These are phyloP conservation scores for Penicillium expansum DNA, from an alignment of 2,329 filamentous ascomycete genomes.

Conservation along the genomic window DNA sequence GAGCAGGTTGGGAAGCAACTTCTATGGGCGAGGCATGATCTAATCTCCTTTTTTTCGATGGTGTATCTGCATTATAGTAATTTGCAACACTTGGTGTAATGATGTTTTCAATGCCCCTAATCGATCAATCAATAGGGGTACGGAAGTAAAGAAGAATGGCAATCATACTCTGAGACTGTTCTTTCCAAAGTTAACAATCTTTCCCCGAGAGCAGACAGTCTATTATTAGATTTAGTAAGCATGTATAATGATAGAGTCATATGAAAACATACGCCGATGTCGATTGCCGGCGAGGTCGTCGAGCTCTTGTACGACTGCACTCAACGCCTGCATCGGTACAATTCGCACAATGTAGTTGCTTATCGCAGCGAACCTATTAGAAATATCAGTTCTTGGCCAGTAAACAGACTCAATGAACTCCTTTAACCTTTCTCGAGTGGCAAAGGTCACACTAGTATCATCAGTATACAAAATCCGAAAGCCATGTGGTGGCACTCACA, in stretches of 20 bases:
- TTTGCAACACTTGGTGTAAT: not conserved
- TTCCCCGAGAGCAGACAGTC: slow-evolving; percentile 14
- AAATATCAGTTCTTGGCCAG: not conserved
- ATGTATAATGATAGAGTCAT: not conserved
- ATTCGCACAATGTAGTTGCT: slow-evolving; percentile 23
- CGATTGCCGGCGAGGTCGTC: slow-evolving; percentile 12
- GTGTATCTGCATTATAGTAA: not conserved
- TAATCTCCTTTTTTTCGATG: slow-evolving; percentile 9
- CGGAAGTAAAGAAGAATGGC: too few species aligned
- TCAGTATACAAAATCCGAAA: not conserved
- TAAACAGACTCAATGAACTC: not conserved
- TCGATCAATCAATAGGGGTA: not conserved
- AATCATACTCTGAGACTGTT: slow-evolving; percentile 6
- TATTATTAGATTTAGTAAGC: not conserved
- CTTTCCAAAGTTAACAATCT: slow-evolving; percentile 12
- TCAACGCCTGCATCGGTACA: slow-evolving; percentile 24
- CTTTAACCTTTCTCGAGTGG: slow-evolving; percentile 26
- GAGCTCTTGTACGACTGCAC: slow-evolving; percentile 21
- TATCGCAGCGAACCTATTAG: slow-evolving; percentile 27
- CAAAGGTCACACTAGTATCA: slow-evolving; percentile 25
- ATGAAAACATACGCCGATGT: slow-evolving; percentile 13
- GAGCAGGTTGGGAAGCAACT: slow-evolving; percentile 4
- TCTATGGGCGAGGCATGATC: not conserved
- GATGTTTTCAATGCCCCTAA: not conserved
- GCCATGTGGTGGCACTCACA: slow-evolving; percentile 10